Conservation (phyloP, 1,139 yeast genomes). For the Yamadazyma diddensiae region DNA sequence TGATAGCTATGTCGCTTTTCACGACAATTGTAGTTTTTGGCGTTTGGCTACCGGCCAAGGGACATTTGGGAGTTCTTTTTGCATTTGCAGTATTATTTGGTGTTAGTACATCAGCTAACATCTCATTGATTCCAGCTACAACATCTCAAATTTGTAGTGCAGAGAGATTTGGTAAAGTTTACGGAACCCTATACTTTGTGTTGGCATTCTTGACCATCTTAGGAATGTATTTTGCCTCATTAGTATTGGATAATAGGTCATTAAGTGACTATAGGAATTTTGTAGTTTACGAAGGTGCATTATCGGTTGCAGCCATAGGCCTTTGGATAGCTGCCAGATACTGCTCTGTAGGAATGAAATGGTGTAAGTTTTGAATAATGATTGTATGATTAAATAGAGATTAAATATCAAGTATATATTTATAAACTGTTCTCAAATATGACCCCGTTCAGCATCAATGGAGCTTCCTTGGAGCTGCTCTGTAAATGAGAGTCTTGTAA, state of each 20-base stretch:
- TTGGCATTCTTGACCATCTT: constrained; percentile 58
- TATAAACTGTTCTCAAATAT: no score
- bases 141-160: constrained; percentile 63
- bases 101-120: constrained; percentile 27
- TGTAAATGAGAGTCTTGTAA: no score
- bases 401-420: no score
- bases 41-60: constrained; percentile 37
- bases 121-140: constrained; percentile 37
- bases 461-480: no score
- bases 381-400: no score
- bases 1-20: constrained; percentile 37
- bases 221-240: constrained; percentile 29
- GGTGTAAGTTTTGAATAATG: constrained; percentile 21
- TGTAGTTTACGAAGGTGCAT: constrained; percentile 26
- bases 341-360: constrained; percentile 22
- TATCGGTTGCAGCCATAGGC: constrained; percentile 19
- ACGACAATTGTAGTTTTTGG: constrained; percentile 40
- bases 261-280: constrained; percentile 19
- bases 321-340: constrained; percentile 23
- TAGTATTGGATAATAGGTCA: constrained; percentile 23
- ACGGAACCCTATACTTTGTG: constrained; percentile 65
- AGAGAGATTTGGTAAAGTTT: constrained; percentile 63
- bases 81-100: constrained; percentile 29
- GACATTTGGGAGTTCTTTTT: constrained; percentile 17
- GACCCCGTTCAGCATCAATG: no score